Evolutionary conservation across 768 basidiomycete genomes (phyloP), one percentile per base, ranked within the genome.

Genomic region (Psilocybe subaeruginosa): DNA sequence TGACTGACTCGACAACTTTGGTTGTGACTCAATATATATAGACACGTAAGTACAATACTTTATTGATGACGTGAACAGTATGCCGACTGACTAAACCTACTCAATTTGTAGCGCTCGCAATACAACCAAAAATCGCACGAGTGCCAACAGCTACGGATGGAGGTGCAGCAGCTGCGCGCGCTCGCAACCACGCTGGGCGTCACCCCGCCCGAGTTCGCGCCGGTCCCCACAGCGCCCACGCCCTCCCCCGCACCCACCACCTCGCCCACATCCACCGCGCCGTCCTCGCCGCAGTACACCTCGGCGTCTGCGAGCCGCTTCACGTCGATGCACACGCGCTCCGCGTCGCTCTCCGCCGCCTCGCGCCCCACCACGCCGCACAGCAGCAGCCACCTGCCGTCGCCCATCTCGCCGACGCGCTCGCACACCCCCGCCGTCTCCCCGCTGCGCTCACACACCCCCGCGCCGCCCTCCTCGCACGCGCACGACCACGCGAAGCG

Each of bases 71-170:
- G 49, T 63, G 51, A 61, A 56, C 58, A 65, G 50, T 67, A n/a
- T 23, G 23, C 23, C 23, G 23, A 23, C 56, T 50, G 61, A 47
- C 69, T 59, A 62, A 19, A 64, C 56, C 56, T 58, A 49, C 57
- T 45, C 68, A 23, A 23, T 23, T 63, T 69, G 35, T 68, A 90
- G 89, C 84, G 86, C 72, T 70, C 80, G 56, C 79, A 82, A 72
- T 87, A 86, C 74, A 76, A 80, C 64, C 84, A 86, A 78, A 88
- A 88, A 81, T 80, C 84, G 59, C 87, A 88, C 76, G 90, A 91
- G 76, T 86, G 81, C 70, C 86, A 88, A 70, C 80, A 80, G 67
- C 80, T 91, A 47, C 86, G 85, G 57, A 80, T 82, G 59, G 90
- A 92, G 76, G 74, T 89, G 58, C 85, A 76, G 74, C 84, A 88